Percentiles rank a stretch among this genome's conserved stretches.
Evolutionary conservation across 2,329 filamentous ascomycete genomes (phyloP).

Genomic region (Plectosphaerella cucumerina): DNA sequence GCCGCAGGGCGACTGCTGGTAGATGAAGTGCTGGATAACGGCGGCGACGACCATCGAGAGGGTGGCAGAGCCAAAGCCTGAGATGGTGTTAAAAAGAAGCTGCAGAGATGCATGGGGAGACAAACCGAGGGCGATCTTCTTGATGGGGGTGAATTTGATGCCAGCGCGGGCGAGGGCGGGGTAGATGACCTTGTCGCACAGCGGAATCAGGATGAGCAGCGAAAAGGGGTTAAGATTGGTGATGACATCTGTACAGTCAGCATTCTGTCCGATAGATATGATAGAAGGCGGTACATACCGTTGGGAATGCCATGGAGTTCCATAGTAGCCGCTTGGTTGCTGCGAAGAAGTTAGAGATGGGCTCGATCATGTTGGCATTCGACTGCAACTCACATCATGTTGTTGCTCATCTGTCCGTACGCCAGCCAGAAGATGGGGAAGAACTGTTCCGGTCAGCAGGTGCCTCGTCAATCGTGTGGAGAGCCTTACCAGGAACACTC

Average conservation of each 20-base stretch:
- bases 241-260: constrained; percentile 3
- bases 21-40: constrained; percentile 42
- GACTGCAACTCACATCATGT: no score
- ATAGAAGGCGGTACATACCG: background rate
- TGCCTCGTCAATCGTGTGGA: no score
- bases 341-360: no score
- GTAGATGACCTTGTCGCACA: constrained; percentile 59
- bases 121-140: constrained; percentile 41
- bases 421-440: constrained; percentile 12
- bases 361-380: no score
- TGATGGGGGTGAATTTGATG: constrained; percentile 59
- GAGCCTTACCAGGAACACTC: constrained; percentile 38
- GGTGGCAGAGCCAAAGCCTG: constrained; percentile 17
- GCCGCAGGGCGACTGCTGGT: constrained; percentile 48
- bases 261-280: background rate
- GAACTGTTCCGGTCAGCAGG: constrained; percentile 16
- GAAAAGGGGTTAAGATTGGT: constrained; percentile 38
- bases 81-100: constrained; percentile 21
- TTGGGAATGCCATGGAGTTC: constrained; percentile 8
- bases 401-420: constrained; percentile 9
- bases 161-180: constrained; percentile 49
- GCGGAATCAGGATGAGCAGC: constrained; percentile 69
- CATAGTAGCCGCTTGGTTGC: constrained; percentile 11
- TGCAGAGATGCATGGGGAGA: no score
- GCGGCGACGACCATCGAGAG: constrained; percentile 25